Evolutionary conservation across 176 grass and related monocot species (phyloP), one percentile per base, ranked within the genome.

Genomic region (Triticum monococcum): DNA sequence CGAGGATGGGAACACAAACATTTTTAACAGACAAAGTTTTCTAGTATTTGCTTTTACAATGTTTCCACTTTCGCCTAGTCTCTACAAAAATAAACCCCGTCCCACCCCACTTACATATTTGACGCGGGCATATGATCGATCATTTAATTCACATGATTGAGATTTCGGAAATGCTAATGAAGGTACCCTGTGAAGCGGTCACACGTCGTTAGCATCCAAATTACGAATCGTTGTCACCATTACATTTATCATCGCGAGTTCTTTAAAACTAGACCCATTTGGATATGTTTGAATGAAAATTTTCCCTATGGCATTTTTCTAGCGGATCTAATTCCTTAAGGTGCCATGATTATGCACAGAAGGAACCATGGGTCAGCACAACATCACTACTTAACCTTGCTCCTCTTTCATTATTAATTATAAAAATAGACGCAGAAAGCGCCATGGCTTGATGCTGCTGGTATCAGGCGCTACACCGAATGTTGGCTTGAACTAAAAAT

Each of bases 71-170:
- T 74, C 18, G 20, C 41, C 37, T n/a, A 2, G 7, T 66, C 40
- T 32, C 17, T 66, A n/a, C 22, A 23, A 25, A 65, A 77, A 76
- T 14, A 77, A 84, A 36, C 8, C 31, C 22, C 12, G 25, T 23
- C 38, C 36, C 33, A 12, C 25, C 70, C 37, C 38, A 64, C 26
- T 36, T 52, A 30, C 72, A 61, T 66, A 74, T 83, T 86, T 84
- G 75, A 54, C 43, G 52, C 57, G 43, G 59, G 70, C 74, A 5
- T 82, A 62, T n/a, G 3, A 24, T 24, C n/a, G 52, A 48, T 62
- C 59, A 77, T 72, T 79, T 91, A 64, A 50, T 71, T 31, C 40
- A 24, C 36, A 76, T 85, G 17, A 45, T 70, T 88, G 52, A 84
- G 50, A 73, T 72, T 48, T 7, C 48, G 2, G 7, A 3, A 59